Percentiles rank a stretch among this genome's conserved stretches.
Evolutionary conservation across 352 stramenopile genomes (phyloP).

Genomic region (Globisporangium barbulae): DNA sequence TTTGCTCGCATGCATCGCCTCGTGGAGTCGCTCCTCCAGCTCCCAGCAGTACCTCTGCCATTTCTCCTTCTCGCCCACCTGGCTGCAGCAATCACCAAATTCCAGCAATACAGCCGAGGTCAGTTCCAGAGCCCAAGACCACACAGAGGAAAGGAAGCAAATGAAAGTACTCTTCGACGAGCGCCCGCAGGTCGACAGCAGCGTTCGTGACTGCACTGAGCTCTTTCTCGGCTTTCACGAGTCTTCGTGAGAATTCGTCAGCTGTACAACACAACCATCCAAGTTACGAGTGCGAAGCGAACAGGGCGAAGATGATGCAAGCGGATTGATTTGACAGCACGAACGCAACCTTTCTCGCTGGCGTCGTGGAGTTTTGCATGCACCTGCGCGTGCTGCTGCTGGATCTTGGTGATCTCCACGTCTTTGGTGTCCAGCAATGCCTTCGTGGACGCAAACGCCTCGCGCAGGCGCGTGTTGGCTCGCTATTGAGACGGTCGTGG

Average conservation of each 20-base stretch:
- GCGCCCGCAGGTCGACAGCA: conserved; percentile 42
- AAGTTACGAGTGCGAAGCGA: neutral
- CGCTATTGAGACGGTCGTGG: conserved; percentile 20
- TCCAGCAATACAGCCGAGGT: neutral
- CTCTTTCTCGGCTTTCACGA: conserved; percentile 31
- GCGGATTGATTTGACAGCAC: neutral
- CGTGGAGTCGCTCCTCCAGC: conserved; percentile 59
- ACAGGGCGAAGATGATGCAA: neutral
- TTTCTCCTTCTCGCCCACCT: conserved; percentile 70
- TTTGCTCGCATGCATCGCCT: conserved; percentile 48
- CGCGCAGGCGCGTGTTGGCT: conserved; percentile 42
- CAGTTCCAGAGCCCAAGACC: neutral
- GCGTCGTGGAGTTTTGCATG: conserved; percentile 29
- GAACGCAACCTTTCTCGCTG: conserved; percentile 29
- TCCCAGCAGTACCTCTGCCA: conserved; percentile 81
- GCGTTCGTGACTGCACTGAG: conserved; percentile 30
- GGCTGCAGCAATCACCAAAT: conserved; percentile 21
- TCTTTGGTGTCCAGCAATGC: conserved; percentile 42
- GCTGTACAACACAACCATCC: conserved; percentile 11
- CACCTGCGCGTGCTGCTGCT: conserved; percentile 25
- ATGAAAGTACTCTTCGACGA: conserved; percentile 53
- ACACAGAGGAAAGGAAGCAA: neutral
- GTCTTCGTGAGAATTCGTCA: conserved; percentile 16
- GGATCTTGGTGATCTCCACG: conserved; percentile 33
- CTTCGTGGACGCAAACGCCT: conserved; percentile 51